Percentiles rank a stretch among this genome's conserved stretches.
Evolutionary conservation across 139 green algal genomes (phyloP).

Genomic region (Closterium sp.): DNA sequence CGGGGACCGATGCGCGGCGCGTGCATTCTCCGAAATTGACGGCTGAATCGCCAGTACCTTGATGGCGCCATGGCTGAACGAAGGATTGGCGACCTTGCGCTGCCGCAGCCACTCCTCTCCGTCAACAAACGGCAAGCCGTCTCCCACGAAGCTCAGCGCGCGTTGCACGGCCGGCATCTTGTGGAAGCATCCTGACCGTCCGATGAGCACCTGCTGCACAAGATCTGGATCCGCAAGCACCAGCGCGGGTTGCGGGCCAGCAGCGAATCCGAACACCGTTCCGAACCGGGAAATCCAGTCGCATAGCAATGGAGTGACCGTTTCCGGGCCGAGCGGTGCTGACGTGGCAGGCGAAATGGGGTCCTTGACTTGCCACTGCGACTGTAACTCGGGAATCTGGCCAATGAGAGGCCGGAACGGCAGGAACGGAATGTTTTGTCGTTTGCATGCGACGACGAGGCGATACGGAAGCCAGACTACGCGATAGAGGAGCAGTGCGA

Average conservation of each 20-base stretch:
- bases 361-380: background rate
- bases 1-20: no score
- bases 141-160: background rate
- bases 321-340: background rate
- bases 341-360: background rate
- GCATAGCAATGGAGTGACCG: background rate
- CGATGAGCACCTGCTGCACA: background rate
- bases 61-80: background rate
- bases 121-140: background rate
- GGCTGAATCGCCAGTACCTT: background rate
- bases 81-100: background rate
- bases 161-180: background rate
- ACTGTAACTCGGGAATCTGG: background rate
- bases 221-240: background rate
- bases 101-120: background rate
- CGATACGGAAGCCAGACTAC: background rate
- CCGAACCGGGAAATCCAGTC: background rate
- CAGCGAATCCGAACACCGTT: background rate
- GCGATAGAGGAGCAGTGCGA: background rate
- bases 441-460: background rate
- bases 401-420: background rate
- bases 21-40: no score
- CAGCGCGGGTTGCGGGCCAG: background rate
- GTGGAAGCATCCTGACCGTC: background rate
- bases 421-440: background rate